Percentiles rank a stretch among this genome's conserved stretches.
phyloP scores from a whole-genome alignment of 192 early-diverging fungal species.

The Jimgerdemannia flammicorona region DNA sequence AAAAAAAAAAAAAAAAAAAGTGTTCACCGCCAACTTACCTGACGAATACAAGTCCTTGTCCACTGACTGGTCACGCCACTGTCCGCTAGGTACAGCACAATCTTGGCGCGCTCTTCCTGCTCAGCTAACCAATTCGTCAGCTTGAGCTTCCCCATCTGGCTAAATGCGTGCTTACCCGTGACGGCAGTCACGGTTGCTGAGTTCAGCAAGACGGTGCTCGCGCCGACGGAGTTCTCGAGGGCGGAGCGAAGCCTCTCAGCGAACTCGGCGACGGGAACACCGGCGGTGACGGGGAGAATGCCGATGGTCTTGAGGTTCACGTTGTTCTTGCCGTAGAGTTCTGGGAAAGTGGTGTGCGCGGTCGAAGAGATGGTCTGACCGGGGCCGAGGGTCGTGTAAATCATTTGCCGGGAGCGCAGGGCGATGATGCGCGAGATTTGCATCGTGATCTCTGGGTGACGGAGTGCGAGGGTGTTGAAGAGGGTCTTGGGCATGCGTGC shows the following conservation, averaged over 20 bases:
- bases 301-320: conserved; percentile 93
- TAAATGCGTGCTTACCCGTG: conserved; percentile 91
- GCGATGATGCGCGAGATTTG: conserved; percentile 91
- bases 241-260: conserved; percentile 76
- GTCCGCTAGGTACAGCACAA: conserved; percentile 96
- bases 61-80: conserved; percentile 85
- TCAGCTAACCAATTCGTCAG: conserved; percentile 91
- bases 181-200: conserved; percentile 73
- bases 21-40: too few relatives aligned
- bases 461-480: conserved; percentile 85
- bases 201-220: conserved; percentile 74
- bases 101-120: conserved; percentile 81
- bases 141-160: conserved; percentile 88
- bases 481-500: conserved; percentile 94
- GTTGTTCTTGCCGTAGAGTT: conserved; percentile 70
- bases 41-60: conserved; percentile 94
- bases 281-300: conserved; percentile 79
- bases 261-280: conserved; percentile 87
- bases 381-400: conserved; percentile 20
- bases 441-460: conserved; percentile 90
- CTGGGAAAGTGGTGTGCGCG: conserved; percentile 10
- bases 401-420: conserved; percentile 50
- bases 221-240: conserved; percentile 60
- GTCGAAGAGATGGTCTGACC: conserved; percentile 21
- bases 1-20: too few relatives aligned